Conservation (phyloP, 345 rosid genomes). For the Theobroma cacao region DNA sequence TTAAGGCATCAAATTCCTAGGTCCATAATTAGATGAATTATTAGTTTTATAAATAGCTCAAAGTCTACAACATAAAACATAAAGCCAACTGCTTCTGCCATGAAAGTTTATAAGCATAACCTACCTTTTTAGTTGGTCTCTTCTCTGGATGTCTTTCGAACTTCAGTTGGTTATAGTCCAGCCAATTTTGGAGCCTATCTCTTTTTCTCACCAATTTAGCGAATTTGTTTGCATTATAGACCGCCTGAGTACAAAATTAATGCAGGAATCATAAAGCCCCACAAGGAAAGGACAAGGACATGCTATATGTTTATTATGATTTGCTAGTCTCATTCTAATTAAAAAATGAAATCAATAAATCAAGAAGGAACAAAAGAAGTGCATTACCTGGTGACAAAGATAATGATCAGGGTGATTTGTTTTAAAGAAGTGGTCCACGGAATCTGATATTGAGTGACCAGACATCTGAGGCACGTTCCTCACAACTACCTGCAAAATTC, state of each 20-base stretch:
- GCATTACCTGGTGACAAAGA: slow-evolving; percentile 79
- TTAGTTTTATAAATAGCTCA: background rate
- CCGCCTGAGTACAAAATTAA: slow-evolving; percentile 50
- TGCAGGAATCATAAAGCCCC: background rate
- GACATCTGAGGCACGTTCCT: slow-evolving; percentile 76
- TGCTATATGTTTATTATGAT: background rate
- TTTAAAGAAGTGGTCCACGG: slow-evolving; percentile 73
- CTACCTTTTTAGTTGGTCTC: slow-evolving; percentile 74
- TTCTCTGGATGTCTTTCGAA: slow-evolving; percentile 77
- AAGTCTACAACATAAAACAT: slow-evolving; percentile 1
- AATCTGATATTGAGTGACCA: slow-evolving; percentile 52
- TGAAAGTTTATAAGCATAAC: slow-evolving; percentile 13
- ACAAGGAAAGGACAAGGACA: background rate
- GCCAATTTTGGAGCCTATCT: slow-evolving; percentile 80
- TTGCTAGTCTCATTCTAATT: background rate
- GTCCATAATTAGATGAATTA: background rate
- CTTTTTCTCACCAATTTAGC: slow-evolving; percentile 72
- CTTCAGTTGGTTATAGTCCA: slow-evolving; percentile 79
- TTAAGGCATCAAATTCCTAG: slow-evolving; percentile 11
- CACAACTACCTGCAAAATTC: slow-evolving; percentile 69
- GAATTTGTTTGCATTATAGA: slow-evolving; percentile 76
- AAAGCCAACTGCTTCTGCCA: background rate
- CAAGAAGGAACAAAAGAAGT: background rate
- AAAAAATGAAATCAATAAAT: too few relatives aligned
- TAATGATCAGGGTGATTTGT: slow-evolving; percentile 85